phyloP scores from a whole-genome alignment of 2,329 filamentous ascomycete genomes.

The Diaporthe destruens region DNA sequence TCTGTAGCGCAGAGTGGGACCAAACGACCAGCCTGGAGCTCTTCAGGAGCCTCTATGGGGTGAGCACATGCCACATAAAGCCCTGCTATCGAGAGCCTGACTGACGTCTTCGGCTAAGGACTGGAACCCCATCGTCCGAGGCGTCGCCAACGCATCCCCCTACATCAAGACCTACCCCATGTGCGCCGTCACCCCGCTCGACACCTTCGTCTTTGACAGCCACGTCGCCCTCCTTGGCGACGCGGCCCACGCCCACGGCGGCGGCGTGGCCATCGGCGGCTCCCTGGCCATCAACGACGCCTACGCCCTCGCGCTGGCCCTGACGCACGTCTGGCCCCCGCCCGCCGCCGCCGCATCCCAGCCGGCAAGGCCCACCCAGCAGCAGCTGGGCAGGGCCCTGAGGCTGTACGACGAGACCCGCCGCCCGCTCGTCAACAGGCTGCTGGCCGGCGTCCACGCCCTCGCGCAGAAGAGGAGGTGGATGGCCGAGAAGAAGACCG shows the following conservation, averaged over 20 bases:
- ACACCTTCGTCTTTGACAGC: constrained; percentile 49
- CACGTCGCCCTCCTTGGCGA: constrained; percentile 52
- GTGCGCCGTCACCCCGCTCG: constrained; percentile 47
- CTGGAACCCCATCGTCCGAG: constrained; percentile 53
- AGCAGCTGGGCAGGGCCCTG: constrained; percentile 41
- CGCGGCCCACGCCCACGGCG: constrained; percentile 55
- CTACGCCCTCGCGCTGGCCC: constrained; percentile 49
- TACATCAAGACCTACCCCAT: constrained; percentile 52
- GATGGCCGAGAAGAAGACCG: constrained; percentile 5
- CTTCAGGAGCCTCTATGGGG: constrained; percentile 47
- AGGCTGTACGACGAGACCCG: constrained; percentile 51
- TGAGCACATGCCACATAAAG: constrained; percentile 8
- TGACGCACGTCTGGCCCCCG: constrained; percentile 35
- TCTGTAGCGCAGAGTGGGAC: constrained; percentile 48
- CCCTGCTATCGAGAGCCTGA: no score
- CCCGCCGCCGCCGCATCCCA: neutral
- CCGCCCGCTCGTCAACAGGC: constrained; percentile 51
- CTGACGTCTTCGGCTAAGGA: constrained; percentile 43
- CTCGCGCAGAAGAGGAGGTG: constrained; percentile 38
- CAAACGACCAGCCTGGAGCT: constrained; percentile 46
- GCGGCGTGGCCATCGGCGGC: constrained; percentile 54
- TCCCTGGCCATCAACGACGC: constrained; percentile 56
- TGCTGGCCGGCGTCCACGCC: constrained; percentile 50
- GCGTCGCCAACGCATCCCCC: constrained; percentile 50
- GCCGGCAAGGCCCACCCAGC: neutral